Base-by-base conservation (phyloP, 768 basidiomycete genomes). In the Omphalotus guepiniiformis region DNA sequence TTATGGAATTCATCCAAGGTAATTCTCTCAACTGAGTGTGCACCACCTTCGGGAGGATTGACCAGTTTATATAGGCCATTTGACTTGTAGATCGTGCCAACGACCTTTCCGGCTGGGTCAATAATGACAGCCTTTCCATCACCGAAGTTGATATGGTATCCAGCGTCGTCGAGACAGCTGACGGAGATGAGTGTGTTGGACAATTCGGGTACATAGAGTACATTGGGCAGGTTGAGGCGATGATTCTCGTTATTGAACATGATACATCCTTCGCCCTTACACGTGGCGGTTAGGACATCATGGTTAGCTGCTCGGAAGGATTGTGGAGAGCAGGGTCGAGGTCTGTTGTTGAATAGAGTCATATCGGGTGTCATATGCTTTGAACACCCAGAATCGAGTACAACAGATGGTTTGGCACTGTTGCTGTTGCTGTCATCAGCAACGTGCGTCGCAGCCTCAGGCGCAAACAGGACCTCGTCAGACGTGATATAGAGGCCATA, bases 51-150 rank as follows among this genome's bases (percentile, higher is more conserved):
- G 19, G 9, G 23, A 44, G 58, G 4, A 7, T 30, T 21, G 4
- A 43, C 28, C 9, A 43, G 7, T 7, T 27, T 23, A 21, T 43
- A 43, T 19, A 43, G 26, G 5, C 42, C 42, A 43, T 43, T 30
- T 7, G 41, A 42, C 16, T 42, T 29, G 4, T 22, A 27, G 4
- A 42, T 16, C 8, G 23, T 5, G 7, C 41, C 41, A 22, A 42
- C 26, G 7, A 42, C 9, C 27, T 22, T 19, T 12, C 41, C 23
- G 4, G 18, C 23, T 15, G 4, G 4, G 26, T 42, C 26, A 9
- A 4, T 9, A 16, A 42, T 42, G 4, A n/a, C 26, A 27, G 12
- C 23, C 23, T 27, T 25, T 13, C 42, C 42, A 43, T 30, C 18
- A 4, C 42, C 42, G 15, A 43, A 43, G 29, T 3, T 43, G 5